A percentile compares a stretch with the other conserved stretches of the same genome.
Evolutionary conservation across 345 rosid genomes (phyloP).

Genomic region (Eucalyptus curtisii): DNA sequence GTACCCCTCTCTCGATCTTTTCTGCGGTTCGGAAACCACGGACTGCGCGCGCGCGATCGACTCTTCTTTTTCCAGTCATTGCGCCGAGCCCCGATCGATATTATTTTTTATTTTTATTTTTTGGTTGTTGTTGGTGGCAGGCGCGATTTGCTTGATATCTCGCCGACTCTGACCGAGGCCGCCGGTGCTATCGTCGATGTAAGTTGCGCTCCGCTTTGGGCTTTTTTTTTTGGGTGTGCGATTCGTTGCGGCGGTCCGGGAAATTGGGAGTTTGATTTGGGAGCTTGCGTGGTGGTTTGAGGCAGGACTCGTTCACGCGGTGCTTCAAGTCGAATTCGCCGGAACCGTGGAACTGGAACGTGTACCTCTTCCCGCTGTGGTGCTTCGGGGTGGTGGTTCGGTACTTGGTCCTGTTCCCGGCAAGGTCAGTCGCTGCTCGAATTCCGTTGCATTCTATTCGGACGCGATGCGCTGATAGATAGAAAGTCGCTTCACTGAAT

Average conservation of each 20-base stretch:
- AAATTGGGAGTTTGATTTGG: not conserved
- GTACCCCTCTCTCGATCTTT: not conserved
- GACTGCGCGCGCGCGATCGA: not conserved
- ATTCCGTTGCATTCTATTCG: not conserved
- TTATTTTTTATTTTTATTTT: not conserved
- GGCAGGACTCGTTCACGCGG: slow-evolving; percentile 81
- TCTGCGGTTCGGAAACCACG: not conserved
- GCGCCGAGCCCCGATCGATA: not conserved
- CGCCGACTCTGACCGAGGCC: slow-evolving; percentile 88
- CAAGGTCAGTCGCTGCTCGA: slow-evolving; percentile 35
- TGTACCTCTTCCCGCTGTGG: slow-evolving; percentile 88
- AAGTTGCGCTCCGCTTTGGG: not conserved
- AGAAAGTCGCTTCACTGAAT: not conserved
- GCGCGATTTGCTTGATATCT: slow-evolving; percentile 85
- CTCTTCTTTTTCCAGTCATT: not conserved
- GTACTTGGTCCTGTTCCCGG: slow-evolving; percentile 75
- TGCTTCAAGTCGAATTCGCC: slow-evolving; percentile 94
- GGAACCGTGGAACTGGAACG: slow-evolving; percentile 97
- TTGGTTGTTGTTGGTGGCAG: slow-evolving; percentile 10
- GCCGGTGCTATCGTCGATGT: slow-evolving; percentile 98
- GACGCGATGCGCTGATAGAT: not conserved
- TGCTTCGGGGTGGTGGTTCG: slow-evolving; percentile 79
- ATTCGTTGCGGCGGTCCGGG: not conserved
- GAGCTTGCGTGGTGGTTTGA: not conserved
- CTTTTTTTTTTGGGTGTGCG: not conserved